Conservation (phyloP, 306 rosid species). For the Begonia peltatifolia region DNA sequence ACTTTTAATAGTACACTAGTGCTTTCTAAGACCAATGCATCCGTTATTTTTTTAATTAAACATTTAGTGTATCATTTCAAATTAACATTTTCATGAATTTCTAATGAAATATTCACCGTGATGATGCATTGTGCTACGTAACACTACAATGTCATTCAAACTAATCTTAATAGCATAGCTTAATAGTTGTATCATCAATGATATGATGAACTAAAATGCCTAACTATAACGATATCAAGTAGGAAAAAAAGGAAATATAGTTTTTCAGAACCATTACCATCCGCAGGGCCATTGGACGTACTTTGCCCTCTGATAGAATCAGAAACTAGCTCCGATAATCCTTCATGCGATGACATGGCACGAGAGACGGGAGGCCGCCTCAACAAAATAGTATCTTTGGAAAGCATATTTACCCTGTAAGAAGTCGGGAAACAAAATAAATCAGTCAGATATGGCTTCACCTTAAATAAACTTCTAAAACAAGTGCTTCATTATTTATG, state of each 20-base stretch:
- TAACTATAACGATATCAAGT: not conserved
- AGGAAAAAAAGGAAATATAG: slow-evolving; percentile 1
- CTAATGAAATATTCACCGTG: no score
- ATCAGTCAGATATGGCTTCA: no score
- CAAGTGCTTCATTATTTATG: not conserved
- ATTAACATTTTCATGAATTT: no score
- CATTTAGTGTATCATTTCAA: no score
- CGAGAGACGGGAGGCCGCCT: slow-evolving; percentile 42
- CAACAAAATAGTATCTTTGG: slow-evolving; percentile 26
- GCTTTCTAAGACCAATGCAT: no score
- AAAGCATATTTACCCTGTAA: slow-evolving; percentile 20
- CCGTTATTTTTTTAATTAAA: no score
- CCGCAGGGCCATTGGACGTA: slow-evolving; percentile 11
- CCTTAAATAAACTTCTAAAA: no score
- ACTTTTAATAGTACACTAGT: no score
- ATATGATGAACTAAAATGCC: not conserved
- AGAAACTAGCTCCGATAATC: slow-evolving; percentile 23
- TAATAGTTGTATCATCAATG: not conserved
- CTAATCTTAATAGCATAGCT: no score
- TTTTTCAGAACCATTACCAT: slow-evolving; percentile 16
- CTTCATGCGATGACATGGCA: slow-evolving; percentile 31
- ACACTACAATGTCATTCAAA: no score
- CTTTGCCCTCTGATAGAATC: slow-evolving; percentile 26
- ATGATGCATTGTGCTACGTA: no score
- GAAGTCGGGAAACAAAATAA: not conserved